Evolutionary conservation across 768 basidiomycete species (phyloP), one percentile per base, ranked within the genome.

Genomic region (Coprinopsis sp.): DNA sequence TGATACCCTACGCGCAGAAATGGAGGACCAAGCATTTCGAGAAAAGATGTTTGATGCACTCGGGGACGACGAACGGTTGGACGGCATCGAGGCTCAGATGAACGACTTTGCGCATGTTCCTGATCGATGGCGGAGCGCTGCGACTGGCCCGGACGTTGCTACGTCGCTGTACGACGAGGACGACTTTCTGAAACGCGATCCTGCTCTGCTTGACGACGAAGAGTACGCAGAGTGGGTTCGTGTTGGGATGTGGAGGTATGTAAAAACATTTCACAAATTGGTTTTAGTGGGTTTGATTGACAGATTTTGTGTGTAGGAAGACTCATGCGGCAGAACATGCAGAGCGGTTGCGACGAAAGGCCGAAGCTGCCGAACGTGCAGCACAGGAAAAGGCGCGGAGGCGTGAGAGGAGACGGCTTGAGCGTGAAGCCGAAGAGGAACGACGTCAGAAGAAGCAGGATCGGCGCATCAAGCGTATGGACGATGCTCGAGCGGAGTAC

Each of bases 161-260:
- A 58, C 30, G 48, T 57, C 54, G 51, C 51, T 52, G 47, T 86
- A 85, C 45, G 61, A 63, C 23, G 63, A 61, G 46, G 69, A 73
- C 52, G 64, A 65, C 23, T 64, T 70, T 54, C 51, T 66, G 63
- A 79, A 60, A 54, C 66, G 63, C 59, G 72, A 64, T 55, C 77
- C 67, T 31, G 62, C 58, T 27, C 38, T 59, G 38, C 85, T 94
- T 85, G 82, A 84, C 50, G 91, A 93, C 6, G 86, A 93, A 54
- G 84, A 90, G 50, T 95, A 95, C 54, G 79, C 85, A 1, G 88
- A 91, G 55, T 94, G 88, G 87, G 68, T 95, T 41, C 70, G 92
- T 52, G 65, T 74, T 21, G 90, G 89, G 37, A 94, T 96, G 87
- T 92, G 88, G 71, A 77, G 80, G 79, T 83, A 50, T 31, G 79